phyloP scores from a whole-genome alignment of 148 eudicot species.

The Amaranthus cruentus region DNA sequence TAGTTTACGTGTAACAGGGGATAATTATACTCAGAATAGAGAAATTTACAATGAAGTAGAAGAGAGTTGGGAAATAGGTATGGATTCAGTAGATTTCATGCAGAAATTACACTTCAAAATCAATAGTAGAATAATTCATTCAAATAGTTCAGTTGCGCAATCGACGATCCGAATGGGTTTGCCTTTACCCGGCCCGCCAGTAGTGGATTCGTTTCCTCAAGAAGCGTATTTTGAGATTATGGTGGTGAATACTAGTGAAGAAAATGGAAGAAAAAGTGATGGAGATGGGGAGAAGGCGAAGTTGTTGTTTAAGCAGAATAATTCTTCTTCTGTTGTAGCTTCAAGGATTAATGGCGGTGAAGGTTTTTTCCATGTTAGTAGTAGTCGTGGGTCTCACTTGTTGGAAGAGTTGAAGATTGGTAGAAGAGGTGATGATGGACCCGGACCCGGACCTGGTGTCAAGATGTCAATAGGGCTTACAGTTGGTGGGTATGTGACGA shows the following conservation, averaged over 20 bases:
- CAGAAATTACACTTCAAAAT: slow-evolving; percentile 53
- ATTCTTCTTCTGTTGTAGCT: slow-evolving; percentile 16
- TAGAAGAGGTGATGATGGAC: background rate
- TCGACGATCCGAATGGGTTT: slow-evolving; percentile 41
- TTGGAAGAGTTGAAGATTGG: slow-evolving; percentile 28
- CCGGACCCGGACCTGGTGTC: slow-evolving; percentile 3
- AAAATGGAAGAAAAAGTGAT: slow-evolving; percentile 10
- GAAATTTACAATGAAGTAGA: slow-evolving; percentile 28
- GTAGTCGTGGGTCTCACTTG: slow-evolving; percentile 18
- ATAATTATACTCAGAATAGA: background rate
- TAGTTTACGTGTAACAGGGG: slow-evolving; percentile 14
- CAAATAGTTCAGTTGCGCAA: slow-evolving; percentile 9
- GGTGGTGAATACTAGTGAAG: slow-evolving; percentile 20
- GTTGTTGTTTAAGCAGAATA: slow-evolving; percentile 35
- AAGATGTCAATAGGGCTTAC: slow-evolving; percentile 43
- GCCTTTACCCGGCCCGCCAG: slow-evolving; percentile 78
- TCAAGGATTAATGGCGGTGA: background rate
- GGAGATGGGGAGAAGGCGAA: slow-evolving; percentile 44
- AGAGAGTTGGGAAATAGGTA: slow-evolving; percentile 62
- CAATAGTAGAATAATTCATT: slow-evolving; percentile 26
- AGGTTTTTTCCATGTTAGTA: slow-evolving; percentile 18
- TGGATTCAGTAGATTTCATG: slow-evolving; percentile 67
- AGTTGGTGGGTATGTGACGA: slow-evolving; percentile 28
- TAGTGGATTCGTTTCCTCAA: slow-evolving; percentile 65
- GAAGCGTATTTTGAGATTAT: slow-evolving; percentile 85